Percentiles rank a stretch among this genome's conserved stretches.
Conservation (phyloP, 106 monocot species). For the Hemerocallis citrina region DNA sequence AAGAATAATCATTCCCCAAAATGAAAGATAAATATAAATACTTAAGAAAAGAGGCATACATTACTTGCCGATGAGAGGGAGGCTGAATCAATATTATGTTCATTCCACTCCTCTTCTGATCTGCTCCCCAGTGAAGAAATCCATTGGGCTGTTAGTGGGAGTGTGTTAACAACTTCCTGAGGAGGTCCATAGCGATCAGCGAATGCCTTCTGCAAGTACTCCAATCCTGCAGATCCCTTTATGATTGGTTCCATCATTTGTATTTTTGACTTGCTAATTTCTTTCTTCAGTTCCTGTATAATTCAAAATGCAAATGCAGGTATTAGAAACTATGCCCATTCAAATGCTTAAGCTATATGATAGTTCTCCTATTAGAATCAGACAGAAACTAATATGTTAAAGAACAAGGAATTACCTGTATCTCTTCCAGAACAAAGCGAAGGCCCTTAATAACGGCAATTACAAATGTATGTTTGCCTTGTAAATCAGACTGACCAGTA, state of each 20-base stretch:
- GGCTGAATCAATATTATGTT: slow-evolving; percentile 44
- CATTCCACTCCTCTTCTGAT: slow-evolving; percentile 59
- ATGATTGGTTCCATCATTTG: slow-evolving; percentile 74
- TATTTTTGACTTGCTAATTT: slow-evolving; percentile 82
- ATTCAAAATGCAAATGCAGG: slow-evolving; percentile 1
- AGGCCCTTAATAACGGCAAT: slow-evolving; percentile 68
- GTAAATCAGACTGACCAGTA: slow-evolving; percentile 34
- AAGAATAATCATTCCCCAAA: background rate
- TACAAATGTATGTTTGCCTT: slow-evolving; percentile 39
- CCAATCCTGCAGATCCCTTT: slow-evolving; percentile 71
- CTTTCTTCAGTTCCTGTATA: slow-evolving; percentile 62
- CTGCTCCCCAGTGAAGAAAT: slow-evolving; percentile 28
- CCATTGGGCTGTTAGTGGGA: slow-evolving; percentile 66
- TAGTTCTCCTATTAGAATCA: no score
- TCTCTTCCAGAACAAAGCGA: slow-evolving; percentile 84
- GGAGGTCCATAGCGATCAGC: slow-evolving; percentile 63
- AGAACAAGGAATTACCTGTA: slow-evolving; percentile 61
- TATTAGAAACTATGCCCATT: background rate
- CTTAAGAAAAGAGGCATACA: slow-evolving; percentile 20
- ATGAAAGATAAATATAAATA: background rate
- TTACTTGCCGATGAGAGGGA: slow-evolving; percentile 26
- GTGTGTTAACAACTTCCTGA: slow-evolving; percentile 23
- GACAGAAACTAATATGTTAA: no score
- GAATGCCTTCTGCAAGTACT: slow-evolving; percentile 87
- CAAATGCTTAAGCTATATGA: no score